Percentiles rank a stretch among this genome's conserved stretches.
These are phyloP conservation scores for Platanthera guangdongensis DNA, from an alignment of 106 monocot genomes.

Conservation along the genomic window DNA sequence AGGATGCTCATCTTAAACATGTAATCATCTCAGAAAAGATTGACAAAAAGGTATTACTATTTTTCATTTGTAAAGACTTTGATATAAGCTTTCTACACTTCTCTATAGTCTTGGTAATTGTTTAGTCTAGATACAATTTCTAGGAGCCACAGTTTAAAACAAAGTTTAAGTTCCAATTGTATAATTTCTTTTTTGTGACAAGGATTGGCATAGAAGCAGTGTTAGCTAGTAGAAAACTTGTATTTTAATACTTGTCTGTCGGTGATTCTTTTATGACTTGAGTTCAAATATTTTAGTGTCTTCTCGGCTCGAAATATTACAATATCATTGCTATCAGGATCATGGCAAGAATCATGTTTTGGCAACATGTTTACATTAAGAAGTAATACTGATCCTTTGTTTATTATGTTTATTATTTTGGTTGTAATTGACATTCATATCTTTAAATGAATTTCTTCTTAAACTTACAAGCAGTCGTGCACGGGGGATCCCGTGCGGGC, in stretches of 20 bases:
- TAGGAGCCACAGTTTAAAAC: neutral
- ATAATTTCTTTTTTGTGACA: neutral
- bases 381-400: neutral
- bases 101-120: neutral
- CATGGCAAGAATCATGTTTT: neutral
- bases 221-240: neutral
- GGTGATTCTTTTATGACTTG: neutral
- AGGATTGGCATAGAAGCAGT: neutral
- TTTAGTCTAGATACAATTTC: neutral
- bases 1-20: constrained; percentile 81
- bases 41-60: constrained; percentile 56
- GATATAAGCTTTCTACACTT: neutral
- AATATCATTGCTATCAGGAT: neutral
- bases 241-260: neutral
- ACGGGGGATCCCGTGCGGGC: no score
- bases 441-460: neutral
- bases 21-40: constrained; percentile 85
- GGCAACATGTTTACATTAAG: neutral
- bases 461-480: no score
- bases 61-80: neutral
- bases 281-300: neutral
- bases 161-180: neutral
- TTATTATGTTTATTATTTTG: neutral
- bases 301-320: neutral
- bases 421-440: neutral